Base-by-base conservation (phyloP, 805 yeast genomes). In the Jamesozyma rosinii region DNA sequence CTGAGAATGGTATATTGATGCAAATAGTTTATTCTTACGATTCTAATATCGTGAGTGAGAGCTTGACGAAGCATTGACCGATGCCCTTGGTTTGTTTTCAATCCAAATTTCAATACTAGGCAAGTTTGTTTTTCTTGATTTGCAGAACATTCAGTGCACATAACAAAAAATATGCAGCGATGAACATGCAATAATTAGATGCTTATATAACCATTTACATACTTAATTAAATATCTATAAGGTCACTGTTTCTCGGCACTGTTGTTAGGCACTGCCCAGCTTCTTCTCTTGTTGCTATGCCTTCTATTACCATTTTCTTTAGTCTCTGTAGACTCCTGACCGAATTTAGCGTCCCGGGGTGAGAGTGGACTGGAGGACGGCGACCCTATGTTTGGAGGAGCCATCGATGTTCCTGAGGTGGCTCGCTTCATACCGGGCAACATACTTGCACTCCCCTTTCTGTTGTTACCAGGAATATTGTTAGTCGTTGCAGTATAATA, bases 361-460 rank as follows among this genome's bases (percentile, higher is more conserved):
- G 32, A 26, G 18, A 20, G 26, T 17, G 39, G 4, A 5, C 18
- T 24, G 5, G 22, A 37, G 5, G 18, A 3, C 5, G 31, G 5
- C 24, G 30, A 9, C 3, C 19, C 15, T 13, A 20, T 14, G 5
- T 14, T 15, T 5, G 29, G 39, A 8, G 39, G 39, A 26, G 33
- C 13, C 35, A 33, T 15, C 4, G 26, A 18, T 5, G n/a, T 15
- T 14, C 17, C n/a, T 14, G 34, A 31, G 5, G 34, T 31, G 4
- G 8, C 30, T 21, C 30, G 13, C 19, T 26, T 42, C 41, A 42
- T 26, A 32, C 44, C 44, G 9, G 44, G 44, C 21, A 42, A 37
- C 10, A 24, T 26, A n/a, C 35, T 15, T 17, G n/a, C 21, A 11
- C 34, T 31, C 10, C 44, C 44, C 18, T 27, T 15, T 30, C 33